phyloP scores from a whole-genome alignment of 2,329 filamentous ascomycete species.

The Colletotrichum sp. region DNA sequence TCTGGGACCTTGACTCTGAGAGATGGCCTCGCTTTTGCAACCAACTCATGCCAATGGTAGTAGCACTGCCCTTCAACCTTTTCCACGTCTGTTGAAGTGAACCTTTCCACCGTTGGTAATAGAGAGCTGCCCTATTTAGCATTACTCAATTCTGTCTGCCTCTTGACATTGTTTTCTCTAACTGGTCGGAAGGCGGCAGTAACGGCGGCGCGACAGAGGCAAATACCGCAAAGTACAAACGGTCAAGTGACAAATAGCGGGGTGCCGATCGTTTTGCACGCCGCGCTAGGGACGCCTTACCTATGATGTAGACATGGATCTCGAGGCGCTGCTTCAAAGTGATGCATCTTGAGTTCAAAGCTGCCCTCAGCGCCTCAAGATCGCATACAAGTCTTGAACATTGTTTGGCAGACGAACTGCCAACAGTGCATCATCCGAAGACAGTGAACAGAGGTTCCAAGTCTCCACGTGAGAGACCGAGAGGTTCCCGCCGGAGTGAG shows the following conservation, averaged over 20 bases:
- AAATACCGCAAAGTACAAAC: background rate
- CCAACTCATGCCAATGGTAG: background rate
- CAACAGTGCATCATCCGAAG: background rate
- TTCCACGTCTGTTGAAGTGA: background rate
- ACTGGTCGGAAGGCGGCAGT: background rate
- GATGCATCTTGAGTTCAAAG: background rate
- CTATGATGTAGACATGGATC: slow-evolving; percentile 3
- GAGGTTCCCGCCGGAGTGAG: background rate
- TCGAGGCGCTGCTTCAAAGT: background rate
- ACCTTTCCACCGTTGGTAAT: background rate
- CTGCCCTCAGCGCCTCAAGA: background rate
- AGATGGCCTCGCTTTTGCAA: background rate
- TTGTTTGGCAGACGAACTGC: background rate
- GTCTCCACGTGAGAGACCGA: background rate
- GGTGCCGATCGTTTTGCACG: background rate
- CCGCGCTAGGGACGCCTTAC: background rate
- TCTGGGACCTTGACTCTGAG: background rate
- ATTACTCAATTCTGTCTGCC: background rate
- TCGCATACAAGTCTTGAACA: background rate
- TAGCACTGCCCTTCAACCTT: background rate
- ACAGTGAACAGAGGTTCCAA: background rate
- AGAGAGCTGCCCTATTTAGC: background rate
- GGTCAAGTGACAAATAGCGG: slow-evolving; percentile 7
- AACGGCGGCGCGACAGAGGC: background rate
- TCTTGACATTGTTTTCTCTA: background rate